Conservation (phyloP, 352 stramenopile species). For the Chrysophaeum taylorii region DNA sequence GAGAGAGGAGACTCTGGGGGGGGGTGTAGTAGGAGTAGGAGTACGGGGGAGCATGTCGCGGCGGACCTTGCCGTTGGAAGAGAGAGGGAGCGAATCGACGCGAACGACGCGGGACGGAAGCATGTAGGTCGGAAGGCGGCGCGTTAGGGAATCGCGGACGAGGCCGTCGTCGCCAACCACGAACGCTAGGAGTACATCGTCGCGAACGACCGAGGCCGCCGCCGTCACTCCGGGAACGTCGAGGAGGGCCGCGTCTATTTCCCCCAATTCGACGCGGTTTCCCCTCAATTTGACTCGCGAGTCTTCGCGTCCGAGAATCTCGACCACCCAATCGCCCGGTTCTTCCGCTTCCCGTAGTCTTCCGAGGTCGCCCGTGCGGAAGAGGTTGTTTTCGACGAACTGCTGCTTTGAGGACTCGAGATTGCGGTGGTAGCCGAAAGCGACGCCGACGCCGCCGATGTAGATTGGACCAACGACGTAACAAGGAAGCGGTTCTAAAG, state of each 20-base stretch:
- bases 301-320: constrained; percentile 57
- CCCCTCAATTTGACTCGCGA: constrained; percentile 62
- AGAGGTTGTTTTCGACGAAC: constrained; percentile 27
- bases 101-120: constrained; percentile 43
- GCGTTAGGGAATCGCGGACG: constrained; percentile 23
- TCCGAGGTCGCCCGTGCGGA: constrained; percentile 57
- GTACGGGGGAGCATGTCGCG: constrained; percentile 36
- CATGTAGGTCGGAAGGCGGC: constrained; percentile 53
- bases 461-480: constrained; percentile 64
- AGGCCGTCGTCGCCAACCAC: not conserved
- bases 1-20: no score
- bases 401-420: constrained; percentile 29
- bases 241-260: constrained; percentile 55
- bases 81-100: constrained; percentile 46
- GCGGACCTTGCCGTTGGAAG: constrained; percentile 60
- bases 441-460: constrained; percentile 66
- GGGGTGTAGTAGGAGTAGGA: not conserved
- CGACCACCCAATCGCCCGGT: constrained; percentile 38
- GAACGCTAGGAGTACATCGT: not conserved
- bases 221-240: not conserved
- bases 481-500: constrained; percentile 46
- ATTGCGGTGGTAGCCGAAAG: constrained; percentile 65
- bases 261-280: constrained; percentile 56
- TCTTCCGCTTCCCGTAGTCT: constrained; percentile 31
- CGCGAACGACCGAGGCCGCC: not conserved